Percentiles rank a stretch among this genome's conserved stretches.
Evolutionary conservation across 768 basidiomycete genomes (phyloP).

Genomic region (Saitozyma sp.): DNA sequence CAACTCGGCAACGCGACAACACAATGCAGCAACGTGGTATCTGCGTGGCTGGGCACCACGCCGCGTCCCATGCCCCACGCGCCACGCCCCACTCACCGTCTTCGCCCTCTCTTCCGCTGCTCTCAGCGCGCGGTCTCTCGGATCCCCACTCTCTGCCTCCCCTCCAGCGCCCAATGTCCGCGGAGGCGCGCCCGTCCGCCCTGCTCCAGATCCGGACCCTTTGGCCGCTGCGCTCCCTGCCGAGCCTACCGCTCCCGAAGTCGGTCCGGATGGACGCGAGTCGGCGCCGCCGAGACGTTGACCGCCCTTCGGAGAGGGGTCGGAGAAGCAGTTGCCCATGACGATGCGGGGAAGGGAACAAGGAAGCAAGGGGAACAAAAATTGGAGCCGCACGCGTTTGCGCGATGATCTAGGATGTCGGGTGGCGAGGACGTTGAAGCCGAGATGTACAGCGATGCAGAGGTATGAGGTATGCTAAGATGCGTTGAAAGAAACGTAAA

Average conservation of each 20-base stretch:
- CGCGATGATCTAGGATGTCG: no score
- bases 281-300: conserved; percentile 43
- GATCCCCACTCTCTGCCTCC: conserved; percentile 21
- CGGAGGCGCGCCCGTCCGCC: conserved; percentile 16
- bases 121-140: conserved; percentile 41
- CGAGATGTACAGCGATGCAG: no score
- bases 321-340: conserved; percentile 53
- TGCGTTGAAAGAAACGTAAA: no score
- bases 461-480: no score
- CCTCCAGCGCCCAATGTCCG: conserved; percentile 21
- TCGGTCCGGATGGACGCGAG: conserved; percentile 13
- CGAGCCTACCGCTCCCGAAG: conserved; percentile 4
- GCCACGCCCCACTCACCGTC: conserved; percentile 34
- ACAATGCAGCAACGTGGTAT: not conserved
- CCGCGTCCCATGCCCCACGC: no score
- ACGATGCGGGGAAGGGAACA: not conserved
- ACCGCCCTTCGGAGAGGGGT: conserved; percentile 41
- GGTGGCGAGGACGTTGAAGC: no score
- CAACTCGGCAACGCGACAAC: not conserved
- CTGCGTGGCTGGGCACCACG: not conserved
- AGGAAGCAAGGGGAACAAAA: no score
- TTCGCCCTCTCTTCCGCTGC: conserved; percentile 49
- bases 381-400: no score
- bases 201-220: not conserved
- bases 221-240: not conserved